Conservation (phyloP, 495 filamentous ascomycete genomes). For the Penicillium pulvis region DNA sequence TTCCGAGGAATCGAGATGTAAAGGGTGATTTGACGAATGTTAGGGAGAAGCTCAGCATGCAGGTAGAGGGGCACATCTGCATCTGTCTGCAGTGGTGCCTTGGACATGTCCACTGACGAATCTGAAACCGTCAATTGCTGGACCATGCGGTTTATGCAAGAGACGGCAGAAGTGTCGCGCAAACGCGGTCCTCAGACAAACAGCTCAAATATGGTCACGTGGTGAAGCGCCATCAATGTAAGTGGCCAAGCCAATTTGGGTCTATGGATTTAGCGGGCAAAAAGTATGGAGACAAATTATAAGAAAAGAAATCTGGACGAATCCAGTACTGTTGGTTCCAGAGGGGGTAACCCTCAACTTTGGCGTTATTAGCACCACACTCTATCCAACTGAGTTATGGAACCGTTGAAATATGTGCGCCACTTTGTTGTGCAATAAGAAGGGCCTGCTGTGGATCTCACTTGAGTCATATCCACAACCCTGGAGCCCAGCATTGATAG, state of each 20-base stretch:
- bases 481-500: too few relatives aligned
- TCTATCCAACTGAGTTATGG: conserved; percentile 40
- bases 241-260: too few relatives aligned
- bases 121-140: neutral
- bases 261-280: too few relatives aligned
- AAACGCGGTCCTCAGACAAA: neutral
- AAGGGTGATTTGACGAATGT: conserved; percentile 83
- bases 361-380: conserved; percentile 43
- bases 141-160: neutral
- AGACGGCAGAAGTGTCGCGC: neutral
- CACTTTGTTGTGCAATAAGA: neutral
- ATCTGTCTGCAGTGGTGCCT: conserved; percentile 2
- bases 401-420: conserved; percentile 10
- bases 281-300: neutral
- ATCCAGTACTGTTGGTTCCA: neutral
- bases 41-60: conserved; percentile 84
- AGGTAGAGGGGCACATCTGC: conserved; percentile 45
- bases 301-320: neutral
- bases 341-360: conserved; percentile 31
- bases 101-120: conserved; percentile 9
- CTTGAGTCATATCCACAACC: neutral
- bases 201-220: neutral
- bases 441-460: neutral
- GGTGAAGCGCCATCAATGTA: neutral
- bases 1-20: conserved; percentile 64